Evolutionary conservation across 1,284 basidiomycete genomes (phyloP), one percentile per base, ranked within the genome.

Genomic region (Puccinia sorghi): DNA sequence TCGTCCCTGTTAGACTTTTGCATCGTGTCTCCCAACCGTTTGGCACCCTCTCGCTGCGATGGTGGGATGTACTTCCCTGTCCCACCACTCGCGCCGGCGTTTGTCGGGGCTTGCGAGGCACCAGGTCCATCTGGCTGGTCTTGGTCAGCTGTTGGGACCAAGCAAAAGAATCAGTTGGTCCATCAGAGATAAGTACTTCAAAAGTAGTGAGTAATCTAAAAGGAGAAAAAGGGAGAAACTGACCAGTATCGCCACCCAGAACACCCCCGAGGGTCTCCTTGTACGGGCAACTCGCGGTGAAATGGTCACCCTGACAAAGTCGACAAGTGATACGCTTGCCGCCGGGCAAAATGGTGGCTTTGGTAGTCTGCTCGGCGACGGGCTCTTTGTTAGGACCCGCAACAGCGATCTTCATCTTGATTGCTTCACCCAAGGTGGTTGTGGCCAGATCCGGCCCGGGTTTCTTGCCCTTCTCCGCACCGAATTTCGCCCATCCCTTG

Each of bases 281-380:
- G 89, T 97, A 97, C 13, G 97, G 97, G 89, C 97, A 99, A 85
- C 95, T 94, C 80, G 94, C 92, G 13, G 97, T 99, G 86, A 95
- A 99, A 87, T 99, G 97, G 82, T 92, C 92, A 79, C 96, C 96
- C 85, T 96, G 94, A 87, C 97, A 99, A 80, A 97, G 86, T 82
- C 97, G 90, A 88, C 96, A 99, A 72, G 89, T 87, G 81, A 99
- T 93, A 83, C 94, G 93, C 85, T 94, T 94, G 80, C 84, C 85
- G 75, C 86, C 89, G 12, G 46, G 54, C 3, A 63, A 25, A 27
- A 46, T 46, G 13, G 48, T 37, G 1, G 61, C 39, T 93, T 89
- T 82, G 90, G 89, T 41, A 85, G 86, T 85, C 93, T 94, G 82
- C 92, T 86, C 73, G 87, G 87, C 81, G 91, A 89, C 89, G 39